phyloP scores from a whole-genome alignment of 768 basidiomycete species.

The Serpula lacrymans region DNA sequence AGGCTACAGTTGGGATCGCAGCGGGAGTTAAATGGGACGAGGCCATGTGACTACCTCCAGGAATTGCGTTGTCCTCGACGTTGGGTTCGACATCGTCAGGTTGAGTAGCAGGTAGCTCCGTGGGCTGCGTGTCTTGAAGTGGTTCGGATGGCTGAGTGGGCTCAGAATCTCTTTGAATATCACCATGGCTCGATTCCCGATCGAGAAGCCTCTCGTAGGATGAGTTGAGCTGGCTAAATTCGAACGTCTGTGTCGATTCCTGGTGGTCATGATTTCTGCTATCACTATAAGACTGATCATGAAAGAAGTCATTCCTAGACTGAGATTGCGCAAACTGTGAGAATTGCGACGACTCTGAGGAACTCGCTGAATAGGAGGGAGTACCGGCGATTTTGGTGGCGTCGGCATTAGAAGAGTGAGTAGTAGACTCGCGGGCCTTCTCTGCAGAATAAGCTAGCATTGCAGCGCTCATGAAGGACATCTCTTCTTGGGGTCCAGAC shows the following conservation, averaged over 20 bases:
- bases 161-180: slow-evolving; percentile 9
- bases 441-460: slow-evolving; percentile 23
- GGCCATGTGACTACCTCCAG: slow-evolving; percentile 7
- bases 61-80: slow-evolving; percentile 3
- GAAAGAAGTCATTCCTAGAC: slow-evolving; percentile 7
- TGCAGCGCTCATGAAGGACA: slow-evolving; percentile 16
- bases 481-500: slow-evolving; percentile 3
- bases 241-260: slow-evolving; percentile 27
- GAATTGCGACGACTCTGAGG: slow-evolving; percentile 9
- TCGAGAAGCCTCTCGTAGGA: slow-evolving; percentile 38
- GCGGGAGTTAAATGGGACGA: slow-evolving; percentile 20
- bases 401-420: slow-evolving; percentile 7
- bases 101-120: slow-evolving; percentile 1
- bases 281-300: slow-evolving; percentile 11
- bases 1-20: slow-evolving; percentile 11
- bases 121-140: slow-evolving; percentile 6
- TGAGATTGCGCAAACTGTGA: slow-evolving; percentile 31
- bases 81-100: background rate
- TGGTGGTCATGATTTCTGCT: slow-evolving; percentile 15
- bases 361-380: slow-evolving; percentile 41
- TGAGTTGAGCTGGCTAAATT: slow-evolving; percentile 37
- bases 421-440: slow-evolving; percentile 10
- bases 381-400: slow-evolving; percentile 51
- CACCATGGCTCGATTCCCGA: slow-evolving; percentile 10
- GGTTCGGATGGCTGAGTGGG: slow-evolving; percentile 5